A percentile compares a stretch with the other conserved stretches of the same genome.
Evolutionary conservation across 148 eudicot genomes (phyloP).

Genomic region (Rhododendron ferrugineum): DNA sequence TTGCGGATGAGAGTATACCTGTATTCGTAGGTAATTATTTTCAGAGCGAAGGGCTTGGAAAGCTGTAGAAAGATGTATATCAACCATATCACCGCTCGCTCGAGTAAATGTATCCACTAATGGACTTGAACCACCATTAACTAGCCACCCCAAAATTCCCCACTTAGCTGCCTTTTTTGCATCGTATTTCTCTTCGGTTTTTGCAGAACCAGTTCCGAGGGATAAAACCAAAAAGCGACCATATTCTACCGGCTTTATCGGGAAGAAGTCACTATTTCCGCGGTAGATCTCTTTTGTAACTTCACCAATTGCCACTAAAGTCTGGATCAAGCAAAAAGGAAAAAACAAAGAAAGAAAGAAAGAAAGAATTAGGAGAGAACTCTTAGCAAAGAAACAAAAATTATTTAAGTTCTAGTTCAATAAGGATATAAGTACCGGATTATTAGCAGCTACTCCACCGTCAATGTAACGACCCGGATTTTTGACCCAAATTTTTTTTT

Average conservation of each 20-base stretch:
- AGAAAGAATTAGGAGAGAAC: not conserved
- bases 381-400: too few relatives aligned
- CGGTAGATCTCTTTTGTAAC: constrained; percentile 30
- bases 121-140: constrained; percentile 21
- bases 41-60: constrained; percentile 12
- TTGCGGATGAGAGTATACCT: not conserved
- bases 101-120: constrained; percentile 3
- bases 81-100: not conserved
- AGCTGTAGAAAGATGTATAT: not conserved
- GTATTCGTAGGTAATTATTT: not conserved
- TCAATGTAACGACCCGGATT: too few relatives aligned
- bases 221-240: constrained; percentile 22
- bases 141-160: constrained; percentile 40
- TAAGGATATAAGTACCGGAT: not conserved
- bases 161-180: constrained; percentile 21
- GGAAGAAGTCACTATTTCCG: constrained; percentile 27
- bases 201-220: too few relatives aligned
- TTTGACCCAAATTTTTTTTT: too few relatives aligned
- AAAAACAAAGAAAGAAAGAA: not conserved
- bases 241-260: constrained; percentile 14
- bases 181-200: too few relatives aligned
- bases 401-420: not conserved
- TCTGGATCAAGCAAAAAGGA: constrained; percentile 4
- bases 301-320: constrained; percentile 35
- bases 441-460: constrained; percentile 10